Evolutionary conservation across 2,329 filamentous ascomycete genomes (phyloP).

Genomic region (Penicillium capsulatum): DNA sequence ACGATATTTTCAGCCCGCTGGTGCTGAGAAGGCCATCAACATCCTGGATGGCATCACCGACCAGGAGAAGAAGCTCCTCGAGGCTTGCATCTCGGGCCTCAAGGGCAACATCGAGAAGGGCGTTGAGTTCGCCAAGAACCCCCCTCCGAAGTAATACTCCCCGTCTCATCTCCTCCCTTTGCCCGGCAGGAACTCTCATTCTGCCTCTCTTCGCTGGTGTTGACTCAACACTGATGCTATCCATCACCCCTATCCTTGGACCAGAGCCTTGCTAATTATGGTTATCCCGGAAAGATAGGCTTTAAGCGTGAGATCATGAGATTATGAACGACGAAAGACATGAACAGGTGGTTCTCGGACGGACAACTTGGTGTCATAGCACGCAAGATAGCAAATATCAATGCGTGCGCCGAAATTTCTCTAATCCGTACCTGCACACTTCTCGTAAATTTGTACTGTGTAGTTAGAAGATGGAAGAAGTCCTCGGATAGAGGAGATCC

Average conservation of each 20-base stretch:
- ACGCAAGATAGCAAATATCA: slow-evolving; percentile 18
- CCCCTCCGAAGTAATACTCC: slow-evolving; percentile 75
- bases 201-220: slow-evolving; percentile 6
- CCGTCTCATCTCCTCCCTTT: slow-evolving; percentile 28
- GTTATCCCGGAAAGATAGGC: slow-evolving; percentile 42
- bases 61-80: slow-evolving; percentile 82
- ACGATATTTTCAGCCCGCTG: slow-evolving; percentile 59
- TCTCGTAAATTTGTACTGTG: not conserved
- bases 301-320: slow-evolving; percentile 35
- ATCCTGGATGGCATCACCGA: slow-evolving; percentile 72
- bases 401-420: slow-evolving; percentile 3
- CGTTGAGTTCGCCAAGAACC: slow-evolving; percentile 80
- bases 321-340: slow-evolving; percentile 25
- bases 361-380: slow-evolving; percentile 4
- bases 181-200: slow-evolving; percentile 8
- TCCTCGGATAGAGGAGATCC: not conserved
- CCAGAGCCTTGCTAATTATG: slow-evolving; percentile 36
- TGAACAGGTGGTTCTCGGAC: slow-evolving; percentile 8
- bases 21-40: slow-evolving; percentile 81
- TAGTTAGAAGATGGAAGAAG: slow-evolving; percentile 1
- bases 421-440: not conserved
- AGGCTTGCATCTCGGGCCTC: slow-evolving; percentile 69
- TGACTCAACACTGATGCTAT: slow-evolving; percentile 1
- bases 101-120: slow-evolving; percentile 95
- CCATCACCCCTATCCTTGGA: slow-evolving; percentile 17